Base-by-base conservation (phyloP, 73 alveolate genomes). In the Paramecium biaurelia region DNA sequence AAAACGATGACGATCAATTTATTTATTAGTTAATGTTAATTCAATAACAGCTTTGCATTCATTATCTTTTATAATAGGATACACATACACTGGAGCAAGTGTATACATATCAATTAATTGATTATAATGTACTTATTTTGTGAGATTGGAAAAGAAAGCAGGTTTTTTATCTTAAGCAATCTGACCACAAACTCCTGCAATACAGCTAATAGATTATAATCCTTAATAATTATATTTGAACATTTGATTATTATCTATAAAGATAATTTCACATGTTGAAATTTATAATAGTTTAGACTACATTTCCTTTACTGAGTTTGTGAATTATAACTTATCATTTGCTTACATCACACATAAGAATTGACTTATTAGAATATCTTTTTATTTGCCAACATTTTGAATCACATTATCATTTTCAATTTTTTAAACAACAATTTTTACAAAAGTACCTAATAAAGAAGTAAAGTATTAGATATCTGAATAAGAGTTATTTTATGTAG, bases 401-500 rank as follows among this genome's bases (percentile, higher is more conserved):
- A 24, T 14, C 7, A 14, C 47, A 38, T 23, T 10, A 15, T 79
- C 45, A 30, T 79, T 63, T 20, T 79, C 70, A 79, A 79, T 79
- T 45, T 41, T 79, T 8, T 15, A 32, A 4, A 45, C 72, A 1
- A 45, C 56, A 11, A 42, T 23, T 41, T 38, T 79, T 12, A 79
- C 70, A 79, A 43, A 79, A 2, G 45, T 45, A 9, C 90, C 90
- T 43, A 79, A 11, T 12, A 79, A 15, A 42, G 90, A 42, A 14
- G 76, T 63, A 79, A 43, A 79, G 47, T 79, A 79, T 79, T 79
- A 45, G 14, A 79, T 24, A 45, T 79, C 90, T 45, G 90, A 79
- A 34, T 79, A 43, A 0, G 45, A 45, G 15, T 79, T 79, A 43
- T 34, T 43, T 26, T 9, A 20, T 26, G 74, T 43, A 43, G 90